These are phyloP conservation scores for Lactarius quietus DNA, from an alignment of 768 basidiomycete genomes.

Conservation along the genomic window DNA sequence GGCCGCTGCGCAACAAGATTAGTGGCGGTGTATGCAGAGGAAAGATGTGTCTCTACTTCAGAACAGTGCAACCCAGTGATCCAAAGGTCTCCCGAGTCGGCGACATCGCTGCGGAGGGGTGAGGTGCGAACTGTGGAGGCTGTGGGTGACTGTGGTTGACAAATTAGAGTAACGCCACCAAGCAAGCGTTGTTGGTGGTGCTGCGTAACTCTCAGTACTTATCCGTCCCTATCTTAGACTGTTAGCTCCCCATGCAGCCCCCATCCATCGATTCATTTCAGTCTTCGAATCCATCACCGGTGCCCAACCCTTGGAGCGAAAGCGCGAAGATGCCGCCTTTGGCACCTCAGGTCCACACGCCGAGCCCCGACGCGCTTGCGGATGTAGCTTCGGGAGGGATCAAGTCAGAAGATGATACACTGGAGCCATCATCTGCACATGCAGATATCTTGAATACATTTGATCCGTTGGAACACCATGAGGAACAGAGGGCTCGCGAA, in stretches of 20 bases:
- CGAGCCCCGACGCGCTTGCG: slow-evolving; percentile 3
- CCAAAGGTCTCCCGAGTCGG: too few species aligned
- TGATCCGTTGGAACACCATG: slow-evolving; percentile 58
- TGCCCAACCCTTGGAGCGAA: slow-evolving; percentile 21
- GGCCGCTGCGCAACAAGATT: not conserved
- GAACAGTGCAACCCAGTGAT: too few species aligned
- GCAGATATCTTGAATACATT: slow-evolving; percentile 53
- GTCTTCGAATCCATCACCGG: not conserved
- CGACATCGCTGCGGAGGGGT: too few species aligned
- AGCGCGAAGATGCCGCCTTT: slow-evolving; percentile 6
- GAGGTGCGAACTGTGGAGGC: too few species aligned
- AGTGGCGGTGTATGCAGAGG: too few species aligned
- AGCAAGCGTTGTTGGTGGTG: not conserved
- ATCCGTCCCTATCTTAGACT: not conserved
- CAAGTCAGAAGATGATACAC: not conserved
- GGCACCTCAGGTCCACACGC: slow-evolving; percentile 2
- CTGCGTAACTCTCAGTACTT: not conserved
- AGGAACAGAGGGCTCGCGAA: slow-evolving; percentile 56
- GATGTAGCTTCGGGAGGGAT: slow-evolving; percentile 5
- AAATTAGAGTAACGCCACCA: not conserved
- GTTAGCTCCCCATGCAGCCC: not conserved
- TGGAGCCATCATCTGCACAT: not conserved
- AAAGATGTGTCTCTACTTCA: too few species aligned
- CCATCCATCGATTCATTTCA: slow-evolving; percentile 8
- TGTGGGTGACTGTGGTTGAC: too few species aligned